Percentiles rank a stretch among this genome's conserved stretches.
Conservation (phyloP, 108 stramenopile species). For the Conticribra guillardii region DNA sequence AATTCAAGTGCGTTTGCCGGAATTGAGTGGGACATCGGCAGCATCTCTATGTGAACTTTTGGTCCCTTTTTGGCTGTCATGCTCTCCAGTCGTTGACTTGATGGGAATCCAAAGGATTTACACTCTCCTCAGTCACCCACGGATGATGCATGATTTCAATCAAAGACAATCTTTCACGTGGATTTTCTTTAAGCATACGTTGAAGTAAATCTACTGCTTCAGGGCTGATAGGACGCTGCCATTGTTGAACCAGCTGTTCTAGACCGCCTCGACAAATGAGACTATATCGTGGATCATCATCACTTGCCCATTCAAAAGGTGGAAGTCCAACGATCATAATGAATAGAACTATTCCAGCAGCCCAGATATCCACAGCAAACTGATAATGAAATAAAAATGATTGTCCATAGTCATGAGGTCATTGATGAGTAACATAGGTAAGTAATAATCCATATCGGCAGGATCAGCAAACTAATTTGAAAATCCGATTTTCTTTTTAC, state of each 20-base stretch:
- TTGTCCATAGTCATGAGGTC: no score
- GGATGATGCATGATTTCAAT: conserved; percentile 72
- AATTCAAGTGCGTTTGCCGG: no score
- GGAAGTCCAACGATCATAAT: conserved; percentile 75
- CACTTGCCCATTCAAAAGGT: conserved; percentile 63
- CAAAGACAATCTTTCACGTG: conserved; percentile 64
- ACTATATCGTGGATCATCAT: conserved; percentile 57
- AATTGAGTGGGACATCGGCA: no score
- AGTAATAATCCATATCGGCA: no score
- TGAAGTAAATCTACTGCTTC: conserved; percentile 72
- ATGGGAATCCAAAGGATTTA: conserved; percentile 9
- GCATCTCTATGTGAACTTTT: no score
- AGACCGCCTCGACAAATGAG: conserved; percentile 57
- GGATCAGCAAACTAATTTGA: no score
- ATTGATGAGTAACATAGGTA: no score
- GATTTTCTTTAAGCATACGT: conserved; percentile 71
- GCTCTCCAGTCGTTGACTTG: no score
- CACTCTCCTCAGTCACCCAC: conserved; percentile 45
- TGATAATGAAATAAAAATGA: no score
- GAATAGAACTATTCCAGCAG: conserved; percentile 81
- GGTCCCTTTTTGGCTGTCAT: no score
- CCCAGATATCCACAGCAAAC: conserved; percentile 90
- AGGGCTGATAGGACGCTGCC: conserved; percentile 59
- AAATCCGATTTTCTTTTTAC: no score
- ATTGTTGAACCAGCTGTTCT: conserved; percentile 37